Conservation (phyloP, 2,329 filamentous ascomycete species). For the Pseudogymnoascus sp. region DNA sequence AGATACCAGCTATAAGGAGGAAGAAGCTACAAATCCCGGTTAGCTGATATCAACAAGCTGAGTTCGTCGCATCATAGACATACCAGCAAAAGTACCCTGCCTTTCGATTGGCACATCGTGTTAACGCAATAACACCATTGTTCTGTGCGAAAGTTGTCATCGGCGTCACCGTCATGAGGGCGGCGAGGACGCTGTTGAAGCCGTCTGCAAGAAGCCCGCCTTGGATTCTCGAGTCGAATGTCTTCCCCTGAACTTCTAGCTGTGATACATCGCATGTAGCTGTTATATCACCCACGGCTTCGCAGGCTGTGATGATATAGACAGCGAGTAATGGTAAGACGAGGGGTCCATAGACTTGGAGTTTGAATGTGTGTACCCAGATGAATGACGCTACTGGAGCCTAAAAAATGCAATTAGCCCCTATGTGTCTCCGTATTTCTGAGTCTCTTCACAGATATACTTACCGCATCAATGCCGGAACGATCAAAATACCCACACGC, state of each 20-base stretch:
- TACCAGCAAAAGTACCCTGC: constrained; percentile 67
- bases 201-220: constrained; percentile 75
- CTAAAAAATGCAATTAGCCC: neutral
- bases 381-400: constrained; percentile 66
- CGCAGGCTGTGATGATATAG: constrained; percentile 68
- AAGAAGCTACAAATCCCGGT: constrained; percentile 45
- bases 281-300: constrained; percentile 74
- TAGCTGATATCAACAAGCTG: neutral
- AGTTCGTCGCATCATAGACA: neutral
- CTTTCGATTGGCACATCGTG: constrained; percentile 71
- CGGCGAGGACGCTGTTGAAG: constrained; percentile 66
- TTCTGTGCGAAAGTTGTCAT: constrained; percentile 80
- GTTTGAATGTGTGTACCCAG: constrained; percentile 72
- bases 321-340: constrained; percentile 65
- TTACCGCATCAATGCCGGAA: constrained; percentile 58
- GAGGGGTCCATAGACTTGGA: constrained; percentile 65
- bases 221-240: constrained; percentile 72
- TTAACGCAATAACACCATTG: constrained; percentile 78
- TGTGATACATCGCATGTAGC: constrained; percentile 76
- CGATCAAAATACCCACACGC: constrained; percentile 72
- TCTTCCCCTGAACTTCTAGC: constrained; percentile 63
- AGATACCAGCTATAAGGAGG: constrained; percentile 73
- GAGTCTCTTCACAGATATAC: neutral
- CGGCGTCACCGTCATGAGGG: constrained; percentile 71
- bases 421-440: neutral